Evolutionary conservation across 257 asterid genomes (phyloP), one percentile per base, ranked within the genome.

Genomic region (Salvia hispanica): DNA sequence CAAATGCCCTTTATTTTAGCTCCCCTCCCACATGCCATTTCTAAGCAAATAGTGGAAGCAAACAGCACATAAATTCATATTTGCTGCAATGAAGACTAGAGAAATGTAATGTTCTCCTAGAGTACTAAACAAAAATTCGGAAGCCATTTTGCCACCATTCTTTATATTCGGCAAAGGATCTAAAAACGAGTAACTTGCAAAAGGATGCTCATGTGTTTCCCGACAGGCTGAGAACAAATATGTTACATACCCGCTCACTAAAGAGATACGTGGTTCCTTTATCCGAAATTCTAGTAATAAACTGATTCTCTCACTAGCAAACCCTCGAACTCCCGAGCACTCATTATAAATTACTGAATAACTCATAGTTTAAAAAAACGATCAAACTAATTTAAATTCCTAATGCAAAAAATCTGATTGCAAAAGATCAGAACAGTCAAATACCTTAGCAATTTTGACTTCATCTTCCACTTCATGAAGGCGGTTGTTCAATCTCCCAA

Each of bases 401-500:
- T 47, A 25, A 54, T 21, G 69, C 43, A 33, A 42, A 7, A 25
- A 71, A 51, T 40, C 2, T 28, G 25, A 56, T 34, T 15, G 5
- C 9, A 16, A 69, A 44, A 50, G 11, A 31, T 3, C 37, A 18
- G 62, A 63, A 5, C 12, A 36, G 15, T 16, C 10, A 9, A 57
- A 10, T 73, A 92, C 98, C 96, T 91, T 91, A 46, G 99, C 95
- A 21, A 67, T 62, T 79, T 89, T 88, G 84, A 91, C 85, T 77
- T 94, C 97, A 64, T 94, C 99, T 10, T 91, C 92, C 33, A 94
- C 86, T 59, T 91, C 99, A 69, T 94, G 99, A 48, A 88, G 84
- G 53, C 96, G 88, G 40, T 87, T 94, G 78, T 94, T 94, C 62
- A 94, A 78, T 78, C 96, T 78, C 31, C 96, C 91, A 55, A 94